A percentile compares a stretch with the other conserved stretches of the same genome.
phyloP scores from a whole-genome alignment of 1,284 basidiomycete genomes.

The Sanghuangporus sanghuang region DNA sequence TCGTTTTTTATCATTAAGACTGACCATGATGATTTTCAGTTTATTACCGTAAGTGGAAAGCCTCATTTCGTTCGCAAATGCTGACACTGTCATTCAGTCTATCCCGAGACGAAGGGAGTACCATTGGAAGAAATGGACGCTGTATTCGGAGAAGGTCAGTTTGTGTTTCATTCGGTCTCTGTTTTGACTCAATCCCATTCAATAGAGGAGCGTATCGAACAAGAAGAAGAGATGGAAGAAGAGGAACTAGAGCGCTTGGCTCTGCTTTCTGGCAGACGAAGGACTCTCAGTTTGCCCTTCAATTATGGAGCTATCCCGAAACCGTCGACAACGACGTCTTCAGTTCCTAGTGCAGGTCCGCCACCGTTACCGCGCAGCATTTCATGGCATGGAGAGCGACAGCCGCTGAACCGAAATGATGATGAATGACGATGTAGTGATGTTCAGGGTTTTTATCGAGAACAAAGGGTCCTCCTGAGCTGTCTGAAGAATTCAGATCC shows the following conservation, averaged over 20 bases:
- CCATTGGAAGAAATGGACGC: slow-evolving; percentile 81
- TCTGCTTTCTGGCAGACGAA: slow-evolving; percentile 1
- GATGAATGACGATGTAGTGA: not conserved
- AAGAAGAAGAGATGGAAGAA: slow-evolving; percentile 35
- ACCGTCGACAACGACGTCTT: not conserved
- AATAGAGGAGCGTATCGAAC: slow-evolving; percentile 61
- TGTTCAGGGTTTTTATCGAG: not conserved
- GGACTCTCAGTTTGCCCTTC: slow-evolving; percentile 1
- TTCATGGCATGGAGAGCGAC: not conserved
- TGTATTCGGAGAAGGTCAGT: slow-evolving; percentile 73
- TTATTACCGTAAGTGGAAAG: slow-evolving; percentile 58
- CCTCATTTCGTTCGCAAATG: slow-evolving; percentile 18
- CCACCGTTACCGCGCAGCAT: not conserved
- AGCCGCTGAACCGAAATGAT: not conserved
- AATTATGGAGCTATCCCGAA: not conserved
- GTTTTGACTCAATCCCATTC: slow-evolving; percentile 32
- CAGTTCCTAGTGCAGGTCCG: not conserved
- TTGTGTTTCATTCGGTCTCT: not conserved
- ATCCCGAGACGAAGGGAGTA: slow-evolving; percentile 78
- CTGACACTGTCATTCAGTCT: slow-evolving; percentile 42
- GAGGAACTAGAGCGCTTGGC: slow-evolving; percentile 20
- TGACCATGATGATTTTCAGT: slow-evolving; percentile 35
- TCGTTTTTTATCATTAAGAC: slow-evolving; percentile 11
- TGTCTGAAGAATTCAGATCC: no score
- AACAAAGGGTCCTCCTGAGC: not conserved